phyloP scores from a whole-genome alignment of 2,329 filamentous ascomycete genomes.

The Botrytis tulipae region DNA sequence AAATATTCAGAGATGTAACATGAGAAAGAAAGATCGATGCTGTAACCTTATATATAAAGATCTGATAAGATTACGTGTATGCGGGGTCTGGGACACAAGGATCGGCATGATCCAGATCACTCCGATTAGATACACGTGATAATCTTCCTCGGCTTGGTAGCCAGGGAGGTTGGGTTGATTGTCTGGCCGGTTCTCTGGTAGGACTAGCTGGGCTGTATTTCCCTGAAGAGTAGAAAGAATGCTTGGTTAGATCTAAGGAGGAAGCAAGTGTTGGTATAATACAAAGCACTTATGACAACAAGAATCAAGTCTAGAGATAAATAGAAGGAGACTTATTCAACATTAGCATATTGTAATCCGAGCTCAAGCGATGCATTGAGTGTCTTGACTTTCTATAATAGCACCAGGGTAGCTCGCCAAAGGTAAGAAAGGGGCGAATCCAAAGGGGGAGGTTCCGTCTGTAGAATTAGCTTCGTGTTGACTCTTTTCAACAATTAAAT shows the following conservation, averaged over 20 bases:
- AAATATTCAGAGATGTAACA: not conserved
- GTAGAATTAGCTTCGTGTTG: not conserved
- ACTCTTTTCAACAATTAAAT: not conserved
- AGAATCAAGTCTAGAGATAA: not conserved
- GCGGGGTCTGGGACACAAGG: not conserved
- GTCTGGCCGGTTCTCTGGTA: not conserved
- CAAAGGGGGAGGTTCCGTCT: not conserved
- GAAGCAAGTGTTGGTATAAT: not conserved
- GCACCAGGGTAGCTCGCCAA: not conserved
- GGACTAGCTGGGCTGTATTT: not conserved
- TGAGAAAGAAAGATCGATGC: not conserved
- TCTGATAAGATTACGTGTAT: slow-evolving; percentile 9
- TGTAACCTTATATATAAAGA: not conserved
- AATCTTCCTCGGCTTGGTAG: not conserved
- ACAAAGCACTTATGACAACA: not conserved
- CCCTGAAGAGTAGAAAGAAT: not conserved
- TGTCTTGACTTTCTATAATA: not conserved
- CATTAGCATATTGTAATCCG: not conserved
- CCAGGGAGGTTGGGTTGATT: not conserved
- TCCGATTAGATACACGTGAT: slow-evolving; percentile 1
- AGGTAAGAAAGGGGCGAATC: not conserved
- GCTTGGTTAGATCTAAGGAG: not conserved
- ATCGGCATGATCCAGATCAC: not conserved
- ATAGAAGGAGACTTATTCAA: not conserved
- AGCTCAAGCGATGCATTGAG: not conserved